Conservation (phyloP, 208 protist genomes). For the Crithidia expoeki region DNA sequence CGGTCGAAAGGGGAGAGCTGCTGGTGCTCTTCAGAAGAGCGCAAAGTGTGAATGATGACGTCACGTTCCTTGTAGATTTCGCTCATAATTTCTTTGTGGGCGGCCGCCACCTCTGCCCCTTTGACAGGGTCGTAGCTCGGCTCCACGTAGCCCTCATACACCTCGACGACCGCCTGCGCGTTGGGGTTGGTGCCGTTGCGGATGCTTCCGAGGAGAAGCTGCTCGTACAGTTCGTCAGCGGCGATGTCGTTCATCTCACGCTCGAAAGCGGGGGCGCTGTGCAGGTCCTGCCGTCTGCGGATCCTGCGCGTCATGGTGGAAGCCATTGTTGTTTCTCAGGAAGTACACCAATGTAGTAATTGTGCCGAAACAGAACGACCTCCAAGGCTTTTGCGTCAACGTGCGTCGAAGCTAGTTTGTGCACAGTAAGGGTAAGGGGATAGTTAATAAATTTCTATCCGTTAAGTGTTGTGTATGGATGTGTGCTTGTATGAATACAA, state of each 20-base stretch:
- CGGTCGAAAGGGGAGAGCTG: constrained; percentile 72
- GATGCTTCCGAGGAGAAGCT: constrained; percentile 73
- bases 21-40: constrained; percentile 65
- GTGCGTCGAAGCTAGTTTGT: no score
- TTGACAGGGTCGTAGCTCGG: constrained; percentile 60
- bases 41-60: constrained; percentile 66
- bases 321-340: constrained; percentile 9
- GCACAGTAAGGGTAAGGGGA: no score
- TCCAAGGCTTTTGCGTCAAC: no score
- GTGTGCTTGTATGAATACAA: neutral
- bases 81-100: constrained; percentile 38
- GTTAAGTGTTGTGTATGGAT: neutral
- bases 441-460: no score
- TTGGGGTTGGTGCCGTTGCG: constrained; percentile 76
- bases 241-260: constrained; percentile 78
- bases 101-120: constrained; percentile 40
- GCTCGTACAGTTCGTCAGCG: constrained; percentile 81
- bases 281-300: constrained; percentile 80
- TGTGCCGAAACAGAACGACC: no score
- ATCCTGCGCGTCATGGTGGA: constrained; percentile 13
- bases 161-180: constrained; percentile 50
- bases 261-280: constrained; percentile 55
- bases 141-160: constrained; percentile 74
- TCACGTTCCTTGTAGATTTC: constrained; percentile 69
- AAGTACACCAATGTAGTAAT: neutral